Evolutionary conservation across 768 basidiomycete genomes (phyloP), one percentile per base, ranked within the genome.

Genomic region (Ramaria sp.): DNA sequence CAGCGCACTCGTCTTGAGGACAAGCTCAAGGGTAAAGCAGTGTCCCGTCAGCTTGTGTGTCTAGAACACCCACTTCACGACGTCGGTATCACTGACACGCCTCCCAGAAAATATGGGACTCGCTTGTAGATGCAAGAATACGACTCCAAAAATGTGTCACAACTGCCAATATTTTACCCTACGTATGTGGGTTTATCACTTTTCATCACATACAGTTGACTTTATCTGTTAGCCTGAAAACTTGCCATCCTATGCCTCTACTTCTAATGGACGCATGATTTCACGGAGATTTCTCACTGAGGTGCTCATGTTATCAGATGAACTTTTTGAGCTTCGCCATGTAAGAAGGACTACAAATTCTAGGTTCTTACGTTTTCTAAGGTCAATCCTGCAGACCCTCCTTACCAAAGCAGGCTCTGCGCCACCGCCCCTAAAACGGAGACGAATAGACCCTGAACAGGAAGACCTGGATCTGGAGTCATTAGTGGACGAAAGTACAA

Each of bases 71-170:
- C 38, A 13, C 37, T 28, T 27, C 13, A 25, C 25, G 9, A 16
- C 15, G 30, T 37, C 13, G n/a, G 16, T n/a, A 27, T 37, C 16
- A n/a, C 9, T 50, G 24, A 24, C 12, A 6, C 8, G 5, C 20
- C 8, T 9, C 39, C 12, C 61, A 97, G 92, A 72, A 74, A 2
- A 67, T 93, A 34, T 96, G 91, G 87, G 91, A 97, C 65, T 73
- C 77, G 4, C 73, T 97, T 36, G 74, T 97, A 27, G 89, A 96
- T 64, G 80, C 88, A n/a, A 81, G 95, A 34, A 98, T 98, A 65
- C 83, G 83, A 24, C 67, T 96, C 42, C 95, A 97, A 69, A 97
- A 93, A 70, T 78, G 83, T 22, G 72, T 82, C 43, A 62, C 72
- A 1, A 71, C 82, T 10, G 74, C 82, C 5, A 88, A 90, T 62